A percentile compares a stretch with the other conserved stretches of the same genome.
These are phyloP conservation scores for Fomitopsis pinicola DNA, from an alignment of 1,284 basidiomycete genomes.

Conservation along the genomic window DNA sequence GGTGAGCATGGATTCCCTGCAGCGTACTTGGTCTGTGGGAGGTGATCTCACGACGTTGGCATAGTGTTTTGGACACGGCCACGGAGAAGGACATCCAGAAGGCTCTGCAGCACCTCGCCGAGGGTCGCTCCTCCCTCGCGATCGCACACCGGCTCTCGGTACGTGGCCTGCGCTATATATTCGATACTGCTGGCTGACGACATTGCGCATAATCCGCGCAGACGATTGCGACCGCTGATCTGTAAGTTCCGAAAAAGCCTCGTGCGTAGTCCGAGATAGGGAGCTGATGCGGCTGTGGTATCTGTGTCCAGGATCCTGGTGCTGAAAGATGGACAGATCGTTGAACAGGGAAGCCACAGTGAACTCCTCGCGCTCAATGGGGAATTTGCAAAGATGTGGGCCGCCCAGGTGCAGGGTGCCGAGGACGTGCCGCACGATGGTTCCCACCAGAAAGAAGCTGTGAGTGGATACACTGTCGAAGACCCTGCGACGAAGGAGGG, in stretches of 20 bases:
- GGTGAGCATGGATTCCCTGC: slow-evolving; percentile 32
- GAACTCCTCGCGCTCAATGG: slow-evolving; percentile 69
- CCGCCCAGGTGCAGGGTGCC: slow-evolving; percentile 63
- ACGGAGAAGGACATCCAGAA: slow-evolving; percentile 86
- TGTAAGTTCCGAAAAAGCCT: slow-evolving; percentile 40
- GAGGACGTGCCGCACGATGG: slow-evolving; percentile 37
- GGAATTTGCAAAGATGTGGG: slow-evolving; percentile 79
- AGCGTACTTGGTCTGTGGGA: neutral
- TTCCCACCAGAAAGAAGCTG: slow-evolving; percentile 33
- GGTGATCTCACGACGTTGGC: slow-evolving; percentile 10
- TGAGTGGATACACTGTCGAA: slow-evolving; percentile 37
- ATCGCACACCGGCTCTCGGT: slow-evolving; percentile 80
- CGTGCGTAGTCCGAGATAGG: neutral
- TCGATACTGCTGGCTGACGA: slow-evolving; percentile 13
- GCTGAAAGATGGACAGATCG: slow-evolving; percentile 76
- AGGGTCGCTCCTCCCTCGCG: slow-evolving; percentile 71
- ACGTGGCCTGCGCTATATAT: slow-evolving; percentile 28
- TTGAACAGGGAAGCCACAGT: slow-evolving; percentile 73
- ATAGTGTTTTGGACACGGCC: slow-evolving; percentile 74
- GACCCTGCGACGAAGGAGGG: slow-evolving; percentile 21
- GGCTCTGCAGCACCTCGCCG: slow-evolving; percentile 68
- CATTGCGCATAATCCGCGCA: slow-evolving; percentile 22
- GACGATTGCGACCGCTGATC: slow-evolving; percentile 74
- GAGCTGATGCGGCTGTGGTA: slow-evolving; percentile 4
- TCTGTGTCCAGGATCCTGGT: slow-evolving; percentile 63